phyloP scores from a whole-genome alignment of 106 monocot species.

The Acanthochlamys bracteata region DNA sequence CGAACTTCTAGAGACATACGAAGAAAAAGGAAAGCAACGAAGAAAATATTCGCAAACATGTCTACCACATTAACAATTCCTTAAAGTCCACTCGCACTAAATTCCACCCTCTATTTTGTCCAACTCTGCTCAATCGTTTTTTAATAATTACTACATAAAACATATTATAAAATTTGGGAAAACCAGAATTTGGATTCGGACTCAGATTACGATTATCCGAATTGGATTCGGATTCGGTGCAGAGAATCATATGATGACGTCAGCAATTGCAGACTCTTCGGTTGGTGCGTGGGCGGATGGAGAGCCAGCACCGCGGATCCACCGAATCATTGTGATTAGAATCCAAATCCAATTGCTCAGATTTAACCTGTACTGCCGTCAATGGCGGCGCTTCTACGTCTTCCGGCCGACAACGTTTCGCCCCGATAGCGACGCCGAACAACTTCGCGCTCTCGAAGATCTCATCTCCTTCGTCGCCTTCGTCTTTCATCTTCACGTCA shows the following conservation, averaged over 20 bases:
- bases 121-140: too few species aligned
- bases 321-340: conserved; percentile 1
- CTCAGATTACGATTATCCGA: background rate
- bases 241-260: background rate
- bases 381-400: conserved; percentile 1
- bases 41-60: too few species aligned
- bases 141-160: too few species aligned
- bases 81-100: too few species aligned
- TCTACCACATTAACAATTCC: too few species aligned
- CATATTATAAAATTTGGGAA: too few species aligned
- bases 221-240: background rate
- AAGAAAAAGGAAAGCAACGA: too few species aligned
- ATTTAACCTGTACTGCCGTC: conserved; percentile 15
- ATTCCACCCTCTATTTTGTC: too few species aligned
- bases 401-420: conserved; percentile 27
- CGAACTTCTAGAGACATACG: too few species aligned
- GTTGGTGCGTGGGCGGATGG: background rate
- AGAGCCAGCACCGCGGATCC: conserved; percentile 4
- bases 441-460: conserved; percentile 15
- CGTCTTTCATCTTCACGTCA: background rate
- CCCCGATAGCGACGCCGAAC: conserved; percentile 56
- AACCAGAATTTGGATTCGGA: background rate
- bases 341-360: conserved; percentile 28
- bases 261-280: background rate
- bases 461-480: conserved; percentile 11